A percentile compares a stretch with the other conserved stretches of the same genome.
Evolutionary conservation across 495 filamentous ascomycete species (phyloP).

Genomic region (Friedmanniomyces endolithicus): DNA sequence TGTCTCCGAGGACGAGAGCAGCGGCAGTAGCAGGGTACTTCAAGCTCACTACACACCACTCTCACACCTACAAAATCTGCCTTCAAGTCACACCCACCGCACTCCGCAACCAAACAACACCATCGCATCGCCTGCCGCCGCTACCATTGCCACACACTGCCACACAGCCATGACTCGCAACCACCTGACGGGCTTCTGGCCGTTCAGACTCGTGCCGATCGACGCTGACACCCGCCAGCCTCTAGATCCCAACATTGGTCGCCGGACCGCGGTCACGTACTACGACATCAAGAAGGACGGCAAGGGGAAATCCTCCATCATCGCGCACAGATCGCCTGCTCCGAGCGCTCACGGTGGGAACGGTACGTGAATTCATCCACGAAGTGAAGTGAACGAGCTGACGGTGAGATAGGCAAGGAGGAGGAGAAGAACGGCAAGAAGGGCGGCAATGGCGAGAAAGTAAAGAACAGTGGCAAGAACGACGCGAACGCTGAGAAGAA

Average conservation of each 20-base stretch:
- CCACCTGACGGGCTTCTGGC: conserved; percentile 1
- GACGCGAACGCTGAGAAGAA: conserved; percentile 1
- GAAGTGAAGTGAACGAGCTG: not conserved
- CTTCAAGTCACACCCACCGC: no score
- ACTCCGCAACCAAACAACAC: not conserved
- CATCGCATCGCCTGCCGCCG: not conserved
- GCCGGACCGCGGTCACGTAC: conserved; percentile 1
- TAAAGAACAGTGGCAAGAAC: not conserved
- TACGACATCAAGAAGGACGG: conserved; percentile 17
- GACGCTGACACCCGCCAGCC: conserved; percentile 17
- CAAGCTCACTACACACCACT: not conserved
- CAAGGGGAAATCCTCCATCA: not conserved
- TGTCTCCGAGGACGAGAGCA: no score
- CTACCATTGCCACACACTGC: not conserved
- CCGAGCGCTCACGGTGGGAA: not conserved
- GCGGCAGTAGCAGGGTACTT: no score
- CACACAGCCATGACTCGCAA: not conserved
- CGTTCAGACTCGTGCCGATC: not conserved
- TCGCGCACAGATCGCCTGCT: conserved; percentile 1
- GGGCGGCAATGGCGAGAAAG: not conserved
- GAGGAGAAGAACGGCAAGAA: not conserved
- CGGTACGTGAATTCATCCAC: not conserved
- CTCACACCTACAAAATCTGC: not conserved
- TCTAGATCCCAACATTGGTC: conserved; percentile 8
- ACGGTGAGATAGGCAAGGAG: not conserved